Conservation (phyloP, 2,329 filamentous ascomycete genomes). For the Pestalotiopsis sp. region DNA sequence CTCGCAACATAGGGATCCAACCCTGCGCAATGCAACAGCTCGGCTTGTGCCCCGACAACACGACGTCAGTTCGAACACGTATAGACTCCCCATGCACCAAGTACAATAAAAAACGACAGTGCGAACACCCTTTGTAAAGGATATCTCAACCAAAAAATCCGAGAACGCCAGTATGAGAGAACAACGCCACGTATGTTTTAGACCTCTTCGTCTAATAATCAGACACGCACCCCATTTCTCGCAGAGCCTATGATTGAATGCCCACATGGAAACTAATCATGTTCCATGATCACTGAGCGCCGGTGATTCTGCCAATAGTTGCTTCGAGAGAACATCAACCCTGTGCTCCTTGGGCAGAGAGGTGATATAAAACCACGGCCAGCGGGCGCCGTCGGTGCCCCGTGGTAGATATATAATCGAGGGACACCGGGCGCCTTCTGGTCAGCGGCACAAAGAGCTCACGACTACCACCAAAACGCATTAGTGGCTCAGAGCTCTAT, state of each 20-base stretch:
- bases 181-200: neutral
- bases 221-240: neutral
- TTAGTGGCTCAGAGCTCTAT: conserved; percentile 34
- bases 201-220: neutral
- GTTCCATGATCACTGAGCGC: neutral
- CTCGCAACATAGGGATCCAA: neutral
- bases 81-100: neutral
- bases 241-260: conserved; percentile 2
- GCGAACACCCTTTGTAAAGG: neutral
- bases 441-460: neutral
- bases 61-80: neutral
- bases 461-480: neutral
- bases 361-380: neutral
- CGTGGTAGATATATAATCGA: neutral
- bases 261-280: neutral
- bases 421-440: neutral
- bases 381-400: neutral
- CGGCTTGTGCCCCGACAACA: neutral
- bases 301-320: neutral
- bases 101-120: neutral
- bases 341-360: neutral
- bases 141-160: neutral
- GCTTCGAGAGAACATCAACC: neutral
- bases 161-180: neutral
- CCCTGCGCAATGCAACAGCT: neutral